Evolutionary conservation across 2,329 filamentous ascomycete species (phyloP), one percentile per base, ranked within the genome.

Genomic region (Penicillium italicum): DNA sequence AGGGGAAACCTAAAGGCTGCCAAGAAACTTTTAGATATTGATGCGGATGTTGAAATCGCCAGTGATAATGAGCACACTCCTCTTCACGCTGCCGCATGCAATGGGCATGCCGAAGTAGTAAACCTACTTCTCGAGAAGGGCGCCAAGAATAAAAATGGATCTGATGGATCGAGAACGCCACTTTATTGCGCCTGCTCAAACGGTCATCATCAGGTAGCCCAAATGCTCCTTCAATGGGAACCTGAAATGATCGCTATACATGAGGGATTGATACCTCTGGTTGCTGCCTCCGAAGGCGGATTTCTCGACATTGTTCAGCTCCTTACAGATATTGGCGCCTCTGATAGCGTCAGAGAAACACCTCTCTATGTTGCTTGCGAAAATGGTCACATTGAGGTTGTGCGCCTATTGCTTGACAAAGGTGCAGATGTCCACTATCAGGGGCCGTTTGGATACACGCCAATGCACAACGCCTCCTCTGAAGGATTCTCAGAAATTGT

Each of bases 61-160:
- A 10, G 36, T 12, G 36, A 7, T 20, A 38, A 34, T 30, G 24
- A 26, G 20, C 22, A 44, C 28, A 34, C 30, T 24, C 28, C 48
- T 31, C 42, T 56, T n/a, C 28, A 45, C 18, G 4, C 47, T 34
- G 41, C 52, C 22, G 31, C 36, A 9, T 38, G 38, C 18, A 48
- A 28, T 24, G 51, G 45, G 9, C 36, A 49, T 22, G 22, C 3
- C 6, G 46, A 50, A 22, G n/a, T 44, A 10, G 18, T 52, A 22
- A 34, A 33, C n/a, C 28, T 47, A 16, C 49, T 56, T 14, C 18
- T 56, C 12, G 38, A 56, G 4, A 16, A 31, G 16, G 54, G 48
- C 9, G 30, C 48, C 22, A 16, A 45, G 9, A 22, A 22, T 5
- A 5, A 22, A 5, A 22, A 22, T 14, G 37, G 11, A 22, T 38